phyloP scores from a whole-genome alignment of 345 rosid species.

The Melaleuca quinquenervia region DNA sequence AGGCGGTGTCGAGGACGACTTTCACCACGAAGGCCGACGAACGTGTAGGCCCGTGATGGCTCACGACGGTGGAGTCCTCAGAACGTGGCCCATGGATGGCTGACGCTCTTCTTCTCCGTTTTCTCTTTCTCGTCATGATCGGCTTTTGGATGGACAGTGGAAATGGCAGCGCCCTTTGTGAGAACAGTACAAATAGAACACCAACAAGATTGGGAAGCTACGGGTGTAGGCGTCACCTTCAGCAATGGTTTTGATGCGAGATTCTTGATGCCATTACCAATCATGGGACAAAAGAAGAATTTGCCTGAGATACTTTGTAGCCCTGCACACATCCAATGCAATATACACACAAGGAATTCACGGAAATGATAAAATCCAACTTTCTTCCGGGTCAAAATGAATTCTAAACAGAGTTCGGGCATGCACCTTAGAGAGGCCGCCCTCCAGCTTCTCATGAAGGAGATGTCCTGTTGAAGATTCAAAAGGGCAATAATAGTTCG shows the following conservation, averaged over 20 bases:
- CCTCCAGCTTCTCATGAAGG: not conserved
- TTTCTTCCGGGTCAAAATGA: no score
- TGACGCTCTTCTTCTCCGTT: constrained; percentile 6
- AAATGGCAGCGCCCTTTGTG: no score
- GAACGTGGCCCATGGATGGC: constrained; percentile 57
- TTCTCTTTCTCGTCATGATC: no score
- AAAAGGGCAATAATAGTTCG: no score
- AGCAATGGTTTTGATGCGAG: accelerated
- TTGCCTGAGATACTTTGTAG: not conserved
- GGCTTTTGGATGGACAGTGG: not conserved
- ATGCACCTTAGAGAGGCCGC: no score
- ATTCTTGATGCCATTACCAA: accelerated
- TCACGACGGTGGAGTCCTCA: constrained; percentile 43
- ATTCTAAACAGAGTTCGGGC: no score
- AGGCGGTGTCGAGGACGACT: constrained; percentile 45
- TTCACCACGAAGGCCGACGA: constrained; percentile 25
- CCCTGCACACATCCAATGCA: not conserved
- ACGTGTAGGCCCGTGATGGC: constrained; percentile 71
- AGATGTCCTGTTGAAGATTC: not conserved
- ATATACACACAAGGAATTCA: no score
- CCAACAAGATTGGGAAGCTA: not conserved
- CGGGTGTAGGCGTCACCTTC: accelerated
- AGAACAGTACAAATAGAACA: accelerated
- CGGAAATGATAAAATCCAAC: no score
- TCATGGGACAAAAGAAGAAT: accelerated